These are phyloP conservation scores for Rhodotorula sp. DNA, from an alignment of 1,284 basidiomycete genomes.

Conservation along the genomic window DNA sequence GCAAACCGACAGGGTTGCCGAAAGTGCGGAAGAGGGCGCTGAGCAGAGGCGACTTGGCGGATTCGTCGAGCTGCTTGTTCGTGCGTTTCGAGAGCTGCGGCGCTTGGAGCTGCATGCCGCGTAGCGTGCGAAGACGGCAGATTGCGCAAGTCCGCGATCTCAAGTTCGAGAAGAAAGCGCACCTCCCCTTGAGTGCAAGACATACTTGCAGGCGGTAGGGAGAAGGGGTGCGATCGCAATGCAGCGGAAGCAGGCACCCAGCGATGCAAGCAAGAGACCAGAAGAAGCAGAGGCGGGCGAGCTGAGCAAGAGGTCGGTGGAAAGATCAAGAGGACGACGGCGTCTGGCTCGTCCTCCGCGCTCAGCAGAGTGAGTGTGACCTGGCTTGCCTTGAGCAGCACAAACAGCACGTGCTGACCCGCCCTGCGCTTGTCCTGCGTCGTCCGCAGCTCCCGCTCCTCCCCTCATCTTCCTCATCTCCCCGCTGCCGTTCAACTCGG, in stretches of 20 bases:
- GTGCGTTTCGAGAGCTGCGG: slow-evolving; percentile 13
- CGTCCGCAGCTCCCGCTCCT: background rate
- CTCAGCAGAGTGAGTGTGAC: no score
- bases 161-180: background rate
- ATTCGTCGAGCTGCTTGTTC: background rate
- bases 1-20: slow-evolving; percentile 1
- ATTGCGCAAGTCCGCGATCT: no score
- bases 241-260: no score
- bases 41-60: slow-evolving; percentile 6
- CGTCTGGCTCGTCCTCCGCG: background rate
- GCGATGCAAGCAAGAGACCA: no score
- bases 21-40: slow-evolving; percentile 25
- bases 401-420: background rate
- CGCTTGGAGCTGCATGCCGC: no score
- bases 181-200: no score
- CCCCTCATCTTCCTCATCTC: background rate
- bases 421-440: background rate
- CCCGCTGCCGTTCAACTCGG: slow-evolving; percentile 16
- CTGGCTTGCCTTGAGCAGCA: no score
- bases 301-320: no score
- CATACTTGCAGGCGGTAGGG: no score
- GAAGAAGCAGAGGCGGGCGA: no score
- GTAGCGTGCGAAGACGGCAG: no score
- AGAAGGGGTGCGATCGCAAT: no score
- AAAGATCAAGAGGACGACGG: background rate